A percentile compares a stretch with the other conserved stretches of the same genome.
Evolutionary conservation across 2,329 filamentous ascomycete species (phyloP).

Genomic region (Penicillium janthinellum): DNA sequence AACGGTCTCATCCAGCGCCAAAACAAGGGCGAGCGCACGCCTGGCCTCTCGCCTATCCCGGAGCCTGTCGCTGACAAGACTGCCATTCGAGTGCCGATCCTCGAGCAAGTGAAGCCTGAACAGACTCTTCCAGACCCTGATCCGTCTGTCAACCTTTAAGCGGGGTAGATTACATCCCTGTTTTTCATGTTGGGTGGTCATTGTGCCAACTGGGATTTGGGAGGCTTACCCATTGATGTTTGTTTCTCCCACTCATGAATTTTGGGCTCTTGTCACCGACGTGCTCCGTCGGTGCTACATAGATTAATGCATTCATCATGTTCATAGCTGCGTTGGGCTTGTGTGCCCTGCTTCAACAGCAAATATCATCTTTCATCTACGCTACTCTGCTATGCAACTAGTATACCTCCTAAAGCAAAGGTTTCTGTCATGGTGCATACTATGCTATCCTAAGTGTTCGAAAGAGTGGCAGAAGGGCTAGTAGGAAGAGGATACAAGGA

Average conservation of each 20-base stretch:
- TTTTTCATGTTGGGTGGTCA: not conserved
- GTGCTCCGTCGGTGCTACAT: slow-evolving; percentile 1
- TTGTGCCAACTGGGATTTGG: not conserved
- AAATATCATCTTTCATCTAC: slow-evolving; percentile 10
- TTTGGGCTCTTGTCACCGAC: not conserved
- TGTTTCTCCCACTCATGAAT: not conserved
- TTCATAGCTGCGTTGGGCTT: slow-evolving; percentile 20
- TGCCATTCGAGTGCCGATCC: slow-evolving; percentile 30
- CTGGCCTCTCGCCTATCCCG: slow-evolving; percentile 26
- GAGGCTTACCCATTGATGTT: not conserved
- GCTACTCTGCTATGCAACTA: not conserved
- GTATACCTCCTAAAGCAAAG: too few relatives aligned
- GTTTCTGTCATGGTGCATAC: too few relatives aligned
- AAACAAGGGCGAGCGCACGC: slow-evolving; percentile 28
- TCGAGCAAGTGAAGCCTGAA: slow-evolving; percentile 29
- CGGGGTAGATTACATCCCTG: not conserved
- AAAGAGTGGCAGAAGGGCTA: too few relatives aligned
- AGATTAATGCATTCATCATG: slow-evolving; percentile 17
- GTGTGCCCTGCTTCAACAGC: slow-evolving; percentile 24
- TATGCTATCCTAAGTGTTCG: too few relatives aligned
- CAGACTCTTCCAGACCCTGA: slow-evolving; percentile 6
- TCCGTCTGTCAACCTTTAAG: slow-evolving; percentile 8
- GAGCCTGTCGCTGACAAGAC: slow-evolving; percentile 20
- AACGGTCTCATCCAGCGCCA: slow-evolving; percentile 71
- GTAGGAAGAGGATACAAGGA: too few relatives aligned